These are phyloP conservation scores for Candida endomychidarum DNA, from an alignment of 805 yeast genomes.

Conservation along the genomic window DNA sequence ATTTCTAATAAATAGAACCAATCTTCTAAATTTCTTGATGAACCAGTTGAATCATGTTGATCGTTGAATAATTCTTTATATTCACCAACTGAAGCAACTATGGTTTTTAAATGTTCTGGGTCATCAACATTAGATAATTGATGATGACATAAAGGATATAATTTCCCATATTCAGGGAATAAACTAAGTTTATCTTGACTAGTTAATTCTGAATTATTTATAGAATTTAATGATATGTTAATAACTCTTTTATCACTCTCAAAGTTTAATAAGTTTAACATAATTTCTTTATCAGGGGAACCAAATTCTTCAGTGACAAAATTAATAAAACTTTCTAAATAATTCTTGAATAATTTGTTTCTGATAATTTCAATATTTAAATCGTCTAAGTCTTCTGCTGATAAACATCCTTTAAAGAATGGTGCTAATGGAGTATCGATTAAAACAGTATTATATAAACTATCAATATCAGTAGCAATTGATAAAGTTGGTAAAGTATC, in stretches of 20 bases:
- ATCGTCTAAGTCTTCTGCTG: conserved; percentile 89
- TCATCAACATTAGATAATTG: conserved; percentile 79
- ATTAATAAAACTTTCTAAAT: conserved; percentile 78
- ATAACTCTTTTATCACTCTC: conserved; percentile 96
- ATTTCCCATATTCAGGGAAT: conserved; percentile 79
- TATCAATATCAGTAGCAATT: conserved; percentile 91
- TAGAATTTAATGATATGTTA: conserved; percentile 86
- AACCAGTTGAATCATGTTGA: conserved; percentile 29
- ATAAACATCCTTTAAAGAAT: conserved; percentile 85
- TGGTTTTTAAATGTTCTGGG: conserved; percentile 71
- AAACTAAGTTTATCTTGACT: conserved; percentile 66
- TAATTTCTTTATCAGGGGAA: conserved; percentile 76
- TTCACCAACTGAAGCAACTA: conserved; percentile 64
- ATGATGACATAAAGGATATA: conserved; percentile 68
- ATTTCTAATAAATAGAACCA: conserved; percentile 91
- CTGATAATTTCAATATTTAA: conserved; percentile 92
- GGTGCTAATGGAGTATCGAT: conserved; percentile 98
- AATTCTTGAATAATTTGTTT: conserved; percentile 88
- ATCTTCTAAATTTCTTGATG: conserved; percentile 76
- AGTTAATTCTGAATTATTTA: conserved; percentile 74
- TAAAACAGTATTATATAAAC: conserved; percentile 87
- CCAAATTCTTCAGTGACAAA: conserved; percentile 64
- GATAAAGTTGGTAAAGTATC: conserved; percentile 94
- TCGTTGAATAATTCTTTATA: conserved; percentile 57
- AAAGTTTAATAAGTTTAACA: conserved; percentile 75